Conservation (phyloP, 352 stramenopile species). For the Phytopythium boreale region DNA sequence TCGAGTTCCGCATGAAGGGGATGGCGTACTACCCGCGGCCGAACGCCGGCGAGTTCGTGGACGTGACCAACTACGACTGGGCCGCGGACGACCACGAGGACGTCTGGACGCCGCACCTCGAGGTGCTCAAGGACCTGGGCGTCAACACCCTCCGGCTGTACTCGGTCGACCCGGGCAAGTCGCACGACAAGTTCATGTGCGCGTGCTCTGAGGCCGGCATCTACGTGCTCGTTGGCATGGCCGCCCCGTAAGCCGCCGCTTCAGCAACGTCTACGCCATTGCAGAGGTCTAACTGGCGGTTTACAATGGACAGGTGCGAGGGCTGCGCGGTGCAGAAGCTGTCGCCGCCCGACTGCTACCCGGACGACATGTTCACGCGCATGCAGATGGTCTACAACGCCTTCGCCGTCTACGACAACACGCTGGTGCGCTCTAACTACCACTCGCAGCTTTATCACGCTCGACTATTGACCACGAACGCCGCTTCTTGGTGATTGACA, state of each 20-base stretch:
- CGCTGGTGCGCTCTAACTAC: constrained; percentile 12
- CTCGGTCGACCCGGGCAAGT: constrained; percentile 50
- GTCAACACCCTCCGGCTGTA: constrained; percentile 71
- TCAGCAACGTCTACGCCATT: no score
- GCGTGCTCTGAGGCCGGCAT: constrained; percentile 56
- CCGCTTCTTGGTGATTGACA: not conserved
- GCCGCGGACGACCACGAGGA: constrained; percentile 49
- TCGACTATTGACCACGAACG: no score
- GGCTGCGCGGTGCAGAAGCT: constrained; percentile 43
- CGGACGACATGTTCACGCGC: constrained; percentile 43
- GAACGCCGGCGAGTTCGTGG: constrained; percentile 48
- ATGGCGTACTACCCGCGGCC: constrained; percentile 70
- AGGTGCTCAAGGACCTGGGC: constrained; percentile 46
- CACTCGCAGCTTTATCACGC: no score
- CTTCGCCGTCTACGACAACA: constrained; percentile 73
- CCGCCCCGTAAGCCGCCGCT: constrained; percentile 26
- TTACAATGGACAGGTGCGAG: constrained; percentile 16
- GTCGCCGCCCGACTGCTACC: constrained; percentile 44
- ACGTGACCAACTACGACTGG: constrained; percentile 52
- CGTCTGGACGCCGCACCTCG: constrained; percentile 50
- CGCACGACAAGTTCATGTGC: constrained; percentile 29
- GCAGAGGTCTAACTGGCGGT: no score
- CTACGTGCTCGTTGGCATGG: constrained; percentile 67
- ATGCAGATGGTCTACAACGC: constrained; percentile 65
- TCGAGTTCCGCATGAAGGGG: constrained; percentile 69